Base-by-base conservation (phyloP, 2,329 filamentous ascomycete species). In the Akanthomyces dipterigenus region DNA sequence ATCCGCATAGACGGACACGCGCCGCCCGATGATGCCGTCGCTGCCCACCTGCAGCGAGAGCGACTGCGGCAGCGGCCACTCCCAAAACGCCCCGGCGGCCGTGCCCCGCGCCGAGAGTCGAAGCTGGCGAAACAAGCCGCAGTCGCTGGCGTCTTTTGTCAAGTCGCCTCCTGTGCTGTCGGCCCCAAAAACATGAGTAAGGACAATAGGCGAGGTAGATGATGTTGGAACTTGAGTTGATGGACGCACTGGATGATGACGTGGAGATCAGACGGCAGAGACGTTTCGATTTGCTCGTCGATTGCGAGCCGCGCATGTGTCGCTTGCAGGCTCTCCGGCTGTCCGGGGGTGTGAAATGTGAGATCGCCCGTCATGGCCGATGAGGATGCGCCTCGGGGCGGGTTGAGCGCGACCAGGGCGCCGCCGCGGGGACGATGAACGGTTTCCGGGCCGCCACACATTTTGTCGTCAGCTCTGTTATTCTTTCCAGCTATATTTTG, bases 1-100 rank as follows among this genome's bases (percentile, higher is more conserved):
- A 0, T 68, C 64, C 0, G 71, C 69, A 34, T 70, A 72, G 0
- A 82, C 57, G 0, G 78, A 80, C 1, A 82, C 78, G 11, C 79
- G 70, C 5, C 79, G 72, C 0, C 79, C 79, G 22, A 82, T 81
- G 56, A 82, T 79, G 11, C 79, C 79, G 9, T 77, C 69, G 28
- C 70, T 69, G 1, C 79, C 78, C 9, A 81, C 77, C 60, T 76
- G 70, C 1, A 81, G 70, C 0, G 75, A 77, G 4, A 81, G 67
- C 0, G 78, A 77, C 0, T 67, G 67, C 3, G 70, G 67, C 0
- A 81, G 68, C 0, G 71, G 65, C 1, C 75, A 63, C 51, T 78
- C 76, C 9, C 77, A 57, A 28, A 68, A 71, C 0, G 63, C 61
- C 1, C 42, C 26, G 31, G n/a, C 31, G 6, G 14, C 36, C 8